A percentile compares a stretch with the other conserved stretches of the same genome.
Evolutionary conservation across 78 protist species (phyloP).

Genomic region (Dictyostelium capitatum): DNA sequence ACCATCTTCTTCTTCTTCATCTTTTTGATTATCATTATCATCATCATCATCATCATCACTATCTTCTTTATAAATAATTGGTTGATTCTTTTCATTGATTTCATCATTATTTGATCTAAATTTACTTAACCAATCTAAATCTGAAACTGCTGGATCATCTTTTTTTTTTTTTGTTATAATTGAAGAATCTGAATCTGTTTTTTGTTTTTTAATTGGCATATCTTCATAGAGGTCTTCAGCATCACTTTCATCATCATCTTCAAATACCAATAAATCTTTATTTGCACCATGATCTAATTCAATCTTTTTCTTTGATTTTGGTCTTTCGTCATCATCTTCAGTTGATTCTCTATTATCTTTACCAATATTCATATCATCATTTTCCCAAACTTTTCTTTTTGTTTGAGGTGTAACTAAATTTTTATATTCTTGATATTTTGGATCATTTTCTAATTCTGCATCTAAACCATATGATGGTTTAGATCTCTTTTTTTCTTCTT

Average conservation of each 20-base stretch:
- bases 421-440: slow-evolving; percentile 41
- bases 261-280: slow-evolving; percentile 11
- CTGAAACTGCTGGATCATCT: slow-evolving; percentile 39
- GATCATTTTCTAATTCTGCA: slow-evolving; percentile 41
- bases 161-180: not conserved
- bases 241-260: slow-evolving; percentile 15
- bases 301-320: slow-evolving; percentile 22
- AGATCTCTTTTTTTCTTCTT: not conserved
- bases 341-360: not conserved
- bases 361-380: slow-evolving; percentile 15
- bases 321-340: not conserved
- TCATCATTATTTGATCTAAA: slow-evolving; percentile 27
- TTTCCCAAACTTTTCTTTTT: slow-evolving; percentile 27
- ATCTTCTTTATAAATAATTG: slow-evolving; percentile 5
- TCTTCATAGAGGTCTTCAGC: slow-evolving; percentile 43
- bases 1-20: slow-evolving; percentile 20
- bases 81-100: slow-evolving; percentile 11
- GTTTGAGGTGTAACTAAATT: not conserved
- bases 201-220: slow-evolving; percentile 2
- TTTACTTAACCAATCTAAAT: slow-evolving; percentile 73
- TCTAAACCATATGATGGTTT: not conserved
- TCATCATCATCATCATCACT: not conserved
- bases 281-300: not conserved
- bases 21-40: not conserved
- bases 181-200: not conserved